phyloP scores from a whole-genome alignment of 2,329 filamentous ascomycete species.

The Chaetomiaceae sp. region DNA sequence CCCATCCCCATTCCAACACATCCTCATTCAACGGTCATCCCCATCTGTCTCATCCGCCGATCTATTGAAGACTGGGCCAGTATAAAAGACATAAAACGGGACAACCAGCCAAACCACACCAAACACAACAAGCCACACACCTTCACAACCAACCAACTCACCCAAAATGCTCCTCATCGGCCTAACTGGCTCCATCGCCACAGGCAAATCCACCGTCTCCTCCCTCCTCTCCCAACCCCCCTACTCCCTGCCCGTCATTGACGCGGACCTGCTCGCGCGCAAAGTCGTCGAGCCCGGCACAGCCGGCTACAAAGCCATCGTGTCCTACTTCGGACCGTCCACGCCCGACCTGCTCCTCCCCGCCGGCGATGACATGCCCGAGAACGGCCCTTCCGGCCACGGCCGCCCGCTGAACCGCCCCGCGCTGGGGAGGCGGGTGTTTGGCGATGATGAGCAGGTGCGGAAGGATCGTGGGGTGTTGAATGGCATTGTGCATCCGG shows the following conservation, averaged over 20 bases:
- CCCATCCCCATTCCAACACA: neutral
- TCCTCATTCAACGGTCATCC: too few relatives aligned
- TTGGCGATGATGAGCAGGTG: conserved; percentile 69
- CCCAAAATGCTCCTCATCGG: conserved; percentile 84
- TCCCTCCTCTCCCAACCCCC: conserved; percentile 72
- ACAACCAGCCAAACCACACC: neutral
- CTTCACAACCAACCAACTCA: neutral
- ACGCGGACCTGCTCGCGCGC: conserved; percentile 88
- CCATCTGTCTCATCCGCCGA: neutral
- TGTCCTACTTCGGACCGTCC: conserved; percentile 71
- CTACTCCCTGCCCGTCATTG: conserved; percentile 84
- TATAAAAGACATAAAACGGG: too few relatives aligned
- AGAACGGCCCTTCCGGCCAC: conserved; percentile 52
- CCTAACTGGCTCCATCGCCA: conserved; percentile 94
- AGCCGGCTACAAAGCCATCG: conserved; percentile 73
- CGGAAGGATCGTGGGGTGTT: conserved; percentile 69
- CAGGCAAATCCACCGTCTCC: conserved; percentile 95
- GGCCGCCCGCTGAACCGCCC: conserved; percentile 78
- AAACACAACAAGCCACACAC: neutral
- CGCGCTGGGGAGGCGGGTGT: conserved; percentile 78
- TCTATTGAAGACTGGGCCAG: too few relatives aligned
- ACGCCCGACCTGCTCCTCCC: conserved; percentile 82
- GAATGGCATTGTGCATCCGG: conserved; percentile 89
- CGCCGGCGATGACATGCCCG: conserved; percentile 44
- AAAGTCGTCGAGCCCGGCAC: conserved; percentile 93